A percentile compares a stretch with the other conserved stretches of the same genome.
Evolutionary conservation across 768 basidiomycete genomes (phyloP).

Genomic region (Symmetrospora coprosmae): DNA sequence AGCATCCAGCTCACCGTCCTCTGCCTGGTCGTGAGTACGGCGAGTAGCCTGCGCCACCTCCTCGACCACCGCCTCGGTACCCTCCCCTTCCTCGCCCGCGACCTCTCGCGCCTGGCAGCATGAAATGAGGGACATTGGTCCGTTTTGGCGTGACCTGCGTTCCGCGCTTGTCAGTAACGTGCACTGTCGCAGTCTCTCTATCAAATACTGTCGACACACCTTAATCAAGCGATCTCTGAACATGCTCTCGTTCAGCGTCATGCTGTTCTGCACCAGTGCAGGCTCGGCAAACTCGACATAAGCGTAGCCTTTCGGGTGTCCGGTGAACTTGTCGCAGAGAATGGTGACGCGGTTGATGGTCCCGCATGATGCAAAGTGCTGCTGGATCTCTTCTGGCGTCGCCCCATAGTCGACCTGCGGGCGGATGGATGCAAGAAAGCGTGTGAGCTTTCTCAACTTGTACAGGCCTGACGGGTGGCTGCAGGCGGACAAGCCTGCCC

Average conservation of each 20-base stretch:
- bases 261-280: slow-evolving; percentile 72
- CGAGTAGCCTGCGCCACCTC: slow-evolving; percentile 34
- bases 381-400: slow-evolving; percentile 95
- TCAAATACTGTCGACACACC: slow-evolving; percentile 41
- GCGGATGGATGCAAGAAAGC: neutral
- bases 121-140: slow-evolving; percentile 88
- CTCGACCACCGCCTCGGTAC: slow-evolving; percentile 51
- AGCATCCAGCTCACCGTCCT: slow-evolving; percentile 13
- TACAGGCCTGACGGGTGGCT: neutral
- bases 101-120: slow-evolving; percentile 53
- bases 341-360: slow-evolving; percentile 98
- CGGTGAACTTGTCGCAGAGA: slow-evolving; percentile 98
- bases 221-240: slow-evolving; percentile 88
- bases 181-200: neutral
- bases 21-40: slow-evolving; percentile 12
- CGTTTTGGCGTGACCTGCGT: slow-evolving; percentile 80
- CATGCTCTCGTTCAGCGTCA: slow-evolving; percentile 88
- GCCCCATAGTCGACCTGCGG: slow-evolving; percentile 86
- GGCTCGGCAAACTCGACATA: slow-evolving; percentile 97
- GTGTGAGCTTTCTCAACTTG: neutral
- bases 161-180: neutral
- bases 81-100: slow-evolving; percentile 48
- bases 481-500: neutral
- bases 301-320: slow-evolving; percentile 99
- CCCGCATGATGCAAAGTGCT: slow-evolving; percentile 91